Base-by-base conservation (phyloP, 2,329 filamentous ascomycete species). In the Colletotrichum zoysiae region DNA sequence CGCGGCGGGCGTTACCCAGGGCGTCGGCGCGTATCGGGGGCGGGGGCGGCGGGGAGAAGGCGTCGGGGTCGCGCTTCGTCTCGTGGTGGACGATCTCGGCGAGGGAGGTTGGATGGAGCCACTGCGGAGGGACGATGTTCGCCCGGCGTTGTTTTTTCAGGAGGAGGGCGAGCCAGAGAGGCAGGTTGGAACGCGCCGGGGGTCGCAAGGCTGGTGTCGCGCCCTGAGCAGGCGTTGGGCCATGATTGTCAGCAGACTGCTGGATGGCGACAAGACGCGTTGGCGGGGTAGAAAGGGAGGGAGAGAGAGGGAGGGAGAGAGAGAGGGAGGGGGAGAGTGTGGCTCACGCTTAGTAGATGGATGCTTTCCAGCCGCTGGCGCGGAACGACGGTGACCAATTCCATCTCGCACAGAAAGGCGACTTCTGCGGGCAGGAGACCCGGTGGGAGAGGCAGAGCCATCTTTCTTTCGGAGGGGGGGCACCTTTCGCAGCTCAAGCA, bases 391-490 rank as follows among this genome's bases (percentile, higher is more conserved):
- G 95, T 98, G 67, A 99, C 93, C 78, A 94, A 89, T 84, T 98
- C 95, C 95, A 98, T 98, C 84, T 99, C 96, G 82, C 95, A 97
- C 38, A 98, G 86, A 79, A 98, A 99, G 62, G 95, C 93, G 57
- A 97, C 93, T 84, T 99, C 96, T 74, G 93, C 87, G 71, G 96
- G 94, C 77, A 93, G 92, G 56, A 98, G 88, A 81, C 84, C 86
- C 63, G 81, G 77, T 5, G 85, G 85, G 18, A 88, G 80, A 40
- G 86, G 85, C 61, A 86, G 79, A 42, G 86, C 86, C 86, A 88
- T 88, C 53, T 42, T 74, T 72, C 71, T 40, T 48, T 64, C 30
- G 46, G 51, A 20, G 38, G 42, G 50, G 26, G 48, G 23, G 16
- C n/a, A 46, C 33, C 40, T 33, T 42, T 70, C 38, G 57, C 50